Evolutionary conservation across 2,329 filamentous ascomycete genomes (phyloP).

Genomic region (Aureobasidium mangrovei): DNA sequence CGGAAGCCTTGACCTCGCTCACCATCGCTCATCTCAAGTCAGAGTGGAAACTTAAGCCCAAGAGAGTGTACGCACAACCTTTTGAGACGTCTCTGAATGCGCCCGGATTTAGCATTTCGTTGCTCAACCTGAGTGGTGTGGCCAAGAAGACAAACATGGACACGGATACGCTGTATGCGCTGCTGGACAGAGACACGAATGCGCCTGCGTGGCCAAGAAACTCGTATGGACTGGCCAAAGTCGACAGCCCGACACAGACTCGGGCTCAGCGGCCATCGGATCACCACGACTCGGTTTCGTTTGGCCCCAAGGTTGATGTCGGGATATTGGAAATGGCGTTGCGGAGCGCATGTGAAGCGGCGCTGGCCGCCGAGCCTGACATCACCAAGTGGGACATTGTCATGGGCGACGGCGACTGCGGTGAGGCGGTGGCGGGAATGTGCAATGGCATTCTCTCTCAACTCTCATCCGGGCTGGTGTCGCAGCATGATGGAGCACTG

Average conservation of each 20-base stretch:
- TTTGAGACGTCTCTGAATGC: conserved; percentile 49
- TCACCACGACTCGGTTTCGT: conserved; percentile 14
- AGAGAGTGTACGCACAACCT: conserved; percentile 39
- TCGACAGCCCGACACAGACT: conserved; percentile 3
- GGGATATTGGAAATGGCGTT: conserved; percentile 31
- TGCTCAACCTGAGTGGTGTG: conserved; percentile 44
- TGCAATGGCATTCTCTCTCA: conserved; percentile 27
- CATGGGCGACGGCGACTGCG: conserved; percentile 59
- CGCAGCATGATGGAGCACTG: conserved; percentile 21
- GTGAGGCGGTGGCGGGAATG: conserved; percentile 42
- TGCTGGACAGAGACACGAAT: conserved; percentile 44
- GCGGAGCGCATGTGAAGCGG: conserved; percentile 35
- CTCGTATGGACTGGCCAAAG: conserved; percentile 25
- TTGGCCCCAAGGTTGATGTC: conserved; percentile 19
- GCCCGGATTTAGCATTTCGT: conserved; percentile 47
- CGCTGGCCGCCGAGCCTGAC: conserved; percentile 52
- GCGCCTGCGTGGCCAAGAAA: conserved; percentile 46
- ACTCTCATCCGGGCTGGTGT: conserved; percentile 16
- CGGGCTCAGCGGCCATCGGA: background rate
- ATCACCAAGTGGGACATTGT: conserved; percentile 55
- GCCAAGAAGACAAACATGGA: conserved; percentile 33
- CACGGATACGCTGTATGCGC: conserved; percentile 34
- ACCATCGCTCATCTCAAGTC: conserved; percentile 32
- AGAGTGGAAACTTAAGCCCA: conserved; percentile 42
- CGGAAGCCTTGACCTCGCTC: conserved; percentile 40